Evolutionary conservation across 345 rosid genomes (phyloP).

Genomic region (Stellera chamaejasme): DNA sequence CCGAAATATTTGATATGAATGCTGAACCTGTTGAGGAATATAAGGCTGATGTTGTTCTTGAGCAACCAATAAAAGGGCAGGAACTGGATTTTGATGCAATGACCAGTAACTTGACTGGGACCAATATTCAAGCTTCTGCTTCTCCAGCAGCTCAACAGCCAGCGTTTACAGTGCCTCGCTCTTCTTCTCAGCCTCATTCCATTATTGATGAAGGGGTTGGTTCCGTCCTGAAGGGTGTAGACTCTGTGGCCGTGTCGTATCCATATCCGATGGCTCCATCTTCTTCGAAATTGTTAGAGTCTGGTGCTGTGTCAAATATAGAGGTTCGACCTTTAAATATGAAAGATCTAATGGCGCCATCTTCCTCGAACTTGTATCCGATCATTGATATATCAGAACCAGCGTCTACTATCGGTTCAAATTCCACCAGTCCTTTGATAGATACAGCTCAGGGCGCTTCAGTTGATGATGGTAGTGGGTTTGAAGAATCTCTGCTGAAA

Average conservation of each 20-base stretch:
- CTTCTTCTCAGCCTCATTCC: conserved; percentile 10
- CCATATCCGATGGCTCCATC: conserved; percentile 12
- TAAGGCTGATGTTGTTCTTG: conserved; percentile 9
- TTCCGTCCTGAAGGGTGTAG: conserved; percentile 9
- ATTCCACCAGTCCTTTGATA: background rate
- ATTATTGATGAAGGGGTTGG: conserved; percentile 15
- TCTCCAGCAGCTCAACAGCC: conserved; percentile 11
- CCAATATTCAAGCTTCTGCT: conserved; percentile 22
- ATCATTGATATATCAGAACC: conserved; percentile 37
- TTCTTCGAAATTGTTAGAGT: conserved; percentile 18
- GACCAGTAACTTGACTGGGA: conserved; percentile 27
- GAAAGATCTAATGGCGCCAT: conserved; percentile 3
- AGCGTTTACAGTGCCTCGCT: no score
- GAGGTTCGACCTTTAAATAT: conserved; percentile 14
- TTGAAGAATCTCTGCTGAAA: conserved; percentile 54
- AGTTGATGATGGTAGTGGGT: conserved; percentile 14
- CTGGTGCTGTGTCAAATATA: conserved; percentile 7
- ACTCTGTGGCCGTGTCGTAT: conserved; percentile 6
- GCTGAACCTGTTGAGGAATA: conserved; percentile 24
- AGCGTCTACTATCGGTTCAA: conserved; percentile 13
- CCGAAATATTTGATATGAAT: conserved; percentile 25
- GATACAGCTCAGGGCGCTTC: conserved; percentile 4
- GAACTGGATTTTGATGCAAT: conserved; percentile 30
- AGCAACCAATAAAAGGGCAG: conserved; percentile 27
- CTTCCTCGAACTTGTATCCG: conserved; percentile 31